phyloP scores from a whole-genome alignment of 2,329 filamentous ascomycete genomes.

The Lachnellula subtilissima region DNA sequence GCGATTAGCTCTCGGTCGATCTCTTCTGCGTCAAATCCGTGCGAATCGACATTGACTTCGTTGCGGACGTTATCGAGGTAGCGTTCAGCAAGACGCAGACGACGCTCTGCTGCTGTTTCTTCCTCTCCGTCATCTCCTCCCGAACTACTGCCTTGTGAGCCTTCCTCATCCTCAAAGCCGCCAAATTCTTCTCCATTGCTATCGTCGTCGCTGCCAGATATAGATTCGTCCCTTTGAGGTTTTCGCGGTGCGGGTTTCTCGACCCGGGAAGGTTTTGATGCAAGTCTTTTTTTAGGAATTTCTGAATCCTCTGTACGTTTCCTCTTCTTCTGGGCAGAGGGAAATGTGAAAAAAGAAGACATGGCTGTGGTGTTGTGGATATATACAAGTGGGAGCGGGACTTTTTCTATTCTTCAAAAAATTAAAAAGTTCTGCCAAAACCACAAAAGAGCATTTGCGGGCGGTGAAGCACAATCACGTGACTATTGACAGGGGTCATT shows the following conservation, averaged over 20 bases:
- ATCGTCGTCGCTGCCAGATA: conserved; percentile 77
- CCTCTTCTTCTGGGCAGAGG: conserved; percentile 83
- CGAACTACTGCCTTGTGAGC: conserved; percentile 43
- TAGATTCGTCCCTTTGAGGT: conserved; percentile 56
- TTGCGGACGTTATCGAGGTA: conserved; percentile 87
- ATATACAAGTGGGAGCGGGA: neutral
- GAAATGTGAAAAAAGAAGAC: conserved; percentile 95
- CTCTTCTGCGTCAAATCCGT: conserved; percentile 88
- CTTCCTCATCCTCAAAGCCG: conserved; percentile 55
- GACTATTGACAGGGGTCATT: neutral
- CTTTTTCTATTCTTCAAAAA: neutral
- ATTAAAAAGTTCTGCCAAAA: neutral
- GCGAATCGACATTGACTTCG: conserved; percentile 76
- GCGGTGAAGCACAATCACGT: neutral
- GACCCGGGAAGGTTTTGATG: conserved; percentile 30
- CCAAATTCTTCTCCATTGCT: conserved; percentile 49
- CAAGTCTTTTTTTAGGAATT: conserved; percentile 55
- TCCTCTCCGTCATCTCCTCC: conserved; percentile 56
- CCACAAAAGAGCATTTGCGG: too few species aligned
- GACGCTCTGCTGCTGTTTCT: conserved; percentile 85
- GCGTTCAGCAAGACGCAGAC: conserved; percentile 80
- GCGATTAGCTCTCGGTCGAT: conserved; percentile 91
- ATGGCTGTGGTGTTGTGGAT: conserved; percentile 42
- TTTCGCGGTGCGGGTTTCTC: conserved; percentile 39
- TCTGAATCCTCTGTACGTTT: conserved; percentile 62